Percentiles rank a stretch among this genome's conserved stretches.
Conservation (phyloP, 768 basidiomycete genomes). For the Gyrodon lividus region DNA sequence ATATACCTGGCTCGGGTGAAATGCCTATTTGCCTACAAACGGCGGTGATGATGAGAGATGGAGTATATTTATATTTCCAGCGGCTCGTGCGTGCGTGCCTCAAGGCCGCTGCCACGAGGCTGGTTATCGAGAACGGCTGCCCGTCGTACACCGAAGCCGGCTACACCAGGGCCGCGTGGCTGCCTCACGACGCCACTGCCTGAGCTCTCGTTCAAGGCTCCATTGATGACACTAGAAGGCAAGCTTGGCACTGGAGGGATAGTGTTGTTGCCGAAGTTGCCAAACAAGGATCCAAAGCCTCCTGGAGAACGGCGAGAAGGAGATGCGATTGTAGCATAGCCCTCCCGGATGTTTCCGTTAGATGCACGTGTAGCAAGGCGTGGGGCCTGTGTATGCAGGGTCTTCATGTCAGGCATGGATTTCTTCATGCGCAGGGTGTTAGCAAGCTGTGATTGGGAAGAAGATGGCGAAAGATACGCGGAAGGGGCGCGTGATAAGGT, state of each 20-base stretch:
- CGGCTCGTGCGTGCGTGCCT: slow-evolving; percentile 83
- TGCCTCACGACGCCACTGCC: slow-evolving; percentile 68
- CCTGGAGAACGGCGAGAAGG: slow-evolving; percentile 75
- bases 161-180: slow-evolving; percentile 77
- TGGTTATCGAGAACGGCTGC: slow-evolving; percentile 38
- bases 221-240: slow-evolving; percentile 56
- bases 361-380: slow-evolving; percentile 79
- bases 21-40: slow-evolving; percentile 21
- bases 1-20: slow-evolving; percentile 19
- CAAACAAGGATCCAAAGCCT: slow-evolving; percentile 71
- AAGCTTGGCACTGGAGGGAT: slow-evolving; percentile 81
- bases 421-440: slow-evolving; percentile 85
- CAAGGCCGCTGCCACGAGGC: slow-evolving; percentile 64
- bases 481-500: slow-evolving; percentile 82
- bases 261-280: slow-evolving; percentile 38
- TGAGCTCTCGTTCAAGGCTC: slow-evolving; percentile 38
- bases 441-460: slow-evolving; percentile 41
- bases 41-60: neutral
- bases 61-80: slow-evolving; percentile 63
- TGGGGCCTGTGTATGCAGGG: slow-evolving; percentile 74
- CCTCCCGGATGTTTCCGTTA: slow-evolving; percentile 84
- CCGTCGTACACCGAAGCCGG: slow-evolving; percentile 68
- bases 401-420: slow-evolving; percentile 98
- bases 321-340: slow-evolving; percentile 84
- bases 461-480: slow-evolving; percentile 65